Conservation (phyloP, 2,329 filamentous ascomycete species). For the Paraconiothyrium sp. region DNA sequence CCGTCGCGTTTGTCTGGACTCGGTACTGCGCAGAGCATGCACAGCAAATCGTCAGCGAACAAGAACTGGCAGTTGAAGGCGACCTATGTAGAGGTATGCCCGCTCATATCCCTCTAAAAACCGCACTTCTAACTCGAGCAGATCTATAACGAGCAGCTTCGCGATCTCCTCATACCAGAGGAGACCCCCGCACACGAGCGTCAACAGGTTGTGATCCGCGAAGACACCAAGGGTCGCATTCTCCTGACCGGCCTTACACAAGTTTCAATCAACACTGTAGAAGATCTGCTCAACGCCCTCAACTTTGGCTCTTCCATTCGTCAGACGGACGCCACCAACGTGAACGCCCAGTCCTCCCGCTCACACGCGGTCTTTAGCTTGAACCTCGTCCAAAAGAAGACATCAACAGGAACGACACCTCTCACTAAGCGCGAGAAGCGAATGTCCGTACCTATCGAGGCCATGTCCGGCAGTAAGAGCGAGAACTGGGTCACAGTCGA, state of each 20-base stretch:
- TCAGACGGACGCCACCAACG: conserved; percentile 95
- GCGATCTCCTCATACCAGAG: conserved; percentile 87
- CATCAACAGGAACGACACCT: conserved; percentile 51
- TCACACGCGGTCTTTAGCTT: conserved; percentile 97
- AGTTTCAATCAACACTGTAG: conserved; percentile 87
- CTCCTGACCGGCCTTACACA: conserved; percentile 89
- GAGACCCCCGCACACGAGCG: conserved; percentile 74
- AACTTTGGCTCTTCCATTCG: conserved; percentile 94
- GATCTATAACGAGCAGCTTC: conserved; percentile 97
- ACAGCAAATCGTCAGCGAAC: conserved; percentile 62
- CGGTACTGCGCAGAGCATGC: conserved; percentile 55
- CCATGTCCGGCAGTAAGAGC: conserved; percentile 67
- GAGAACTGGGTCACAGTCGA: conserved; percentile 83
- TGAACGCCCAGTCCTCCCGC: conserved; percentile 96
- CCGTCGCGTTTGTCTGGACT: conserved; percentile 79
- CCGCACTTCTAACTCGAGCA: conserved; percentile 52
- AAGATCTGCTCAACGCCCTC: conserved; percentile 87
- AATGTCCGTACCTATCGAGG: conserved; percentile 84
- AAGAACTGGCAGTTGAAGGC: conserved; percentile 92
- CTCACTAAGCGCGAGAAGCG: conserved; percentile 78
- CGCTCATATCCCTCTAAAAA: not conserved
- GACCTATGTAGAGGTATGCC: conserved; percentile 73
- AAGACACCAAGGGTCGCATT: conserved; percentile 94
- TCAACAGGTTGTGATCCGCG: conserved; percentile 84
- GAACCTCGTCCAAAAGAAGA: conserved; percentile 88